Conservation (phyloP, 441 rosid genomes). For the Sinapis alba region DNA sequence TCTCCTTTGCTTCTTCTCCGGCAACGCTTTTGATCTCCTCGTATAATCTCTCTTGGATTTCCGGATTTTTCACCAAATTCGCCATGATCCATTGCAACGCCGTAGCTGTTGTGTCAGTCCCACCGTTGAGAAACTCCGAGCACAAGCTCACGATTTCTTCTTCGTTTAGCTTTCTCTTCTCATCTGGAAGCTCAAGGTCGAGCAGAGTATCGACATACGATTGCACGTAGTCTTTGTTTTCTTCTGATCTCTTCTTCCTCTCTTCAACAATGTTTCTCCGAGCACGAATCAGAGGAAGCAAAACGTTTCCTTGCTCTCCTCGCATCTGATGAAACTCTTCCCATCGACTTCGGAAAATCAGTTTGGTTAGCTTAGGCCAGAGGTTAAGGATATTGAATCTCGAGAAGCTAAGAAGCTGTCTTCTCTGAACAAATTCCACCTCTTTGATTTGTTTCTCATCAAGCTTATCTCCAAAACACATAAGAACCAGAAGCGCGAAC, state of each 20-base stretch:
- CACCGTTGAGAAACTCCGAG: not conserved
- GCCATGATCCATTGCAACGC: not conserved
- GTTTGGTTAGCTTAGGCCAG: not conserved
- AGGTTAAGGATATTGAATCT: not conserved
- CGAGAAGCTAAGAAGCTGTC: not conserved
- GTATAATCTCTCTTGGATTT: not conserved
- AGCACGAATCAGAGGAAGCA: not conserved
- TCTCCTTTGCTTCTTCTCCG: not conserved
- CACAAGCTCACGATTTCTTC: not conserved
- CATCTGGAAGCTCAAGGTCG: not conserved
- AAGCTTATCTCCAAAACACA: not conserved
- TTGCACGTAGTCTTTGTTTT: not conserved
- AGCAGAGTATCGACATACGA: not conserved
- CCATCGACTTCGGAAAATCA: not conserved
- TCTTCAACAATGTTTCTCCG: not conserved
- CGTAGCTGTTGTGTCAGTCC: not conserved
- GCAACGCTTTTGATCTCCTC: not conserved
- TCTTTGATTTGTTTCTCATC: not conserved
- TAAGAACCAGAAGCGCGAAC: not conserved
- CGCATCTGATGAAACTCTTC: not conserved
- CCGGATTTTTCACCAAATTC: not conserved
- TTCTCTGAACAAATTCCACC: not conserved
- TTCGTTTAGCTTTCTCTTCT: not conserved
- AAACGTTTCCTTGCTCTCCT: not conserved
- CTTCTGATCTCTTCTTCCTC: not conserved